A percentile compares a stretch with the other conserved stretches of the same genome.
Conservation (phyloP, 1,284 basidiomycete species). For the Schizophyllum commune region DNA sequence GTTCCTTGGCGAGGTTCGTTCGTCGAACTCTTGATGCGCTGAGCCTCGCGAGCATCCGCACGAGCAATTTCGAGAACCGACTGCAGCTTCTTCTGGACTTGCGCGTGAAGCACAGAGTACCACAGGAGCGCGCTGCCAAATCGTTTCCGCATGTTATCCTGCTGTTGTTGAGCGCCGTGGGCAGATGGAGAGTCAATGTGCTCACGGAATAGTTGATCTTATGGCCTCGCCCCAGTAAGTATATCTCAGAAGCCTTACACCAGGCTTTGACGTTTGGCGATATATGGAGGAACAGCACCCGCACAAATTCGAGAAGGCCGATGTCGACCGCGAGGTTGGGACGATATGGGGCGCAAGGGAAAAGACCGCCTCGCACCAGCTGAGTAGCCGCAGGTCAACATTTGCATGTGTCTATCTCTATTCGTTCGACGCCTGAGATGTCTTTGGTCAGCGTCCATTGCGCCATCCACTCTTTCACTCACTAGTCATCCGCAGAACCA, state of each 20-base stretch:
- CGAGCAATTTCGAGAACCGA: no score
- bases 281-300: conserved; percentile 1
- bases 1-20: no score
- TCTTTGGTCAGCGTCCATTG: no score
- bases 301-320: conserved; percentile 4
- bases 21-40: no score
- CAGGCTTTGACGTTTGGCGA: conserved; percentile 2
- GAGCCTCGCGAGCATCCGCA: no score
- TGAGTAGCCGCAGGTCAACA: conserved; percentile 2
- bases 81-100: no score
- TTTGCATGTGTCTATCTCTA: not conserved
- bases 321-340: conserved; percentile 7
- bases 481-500: not conserved
- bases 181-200: not conserved
- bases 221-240: not conserved
- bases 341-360: conserved; percentile 3
- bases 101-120: no score
- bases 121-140: not conserved
- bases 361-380: conserved; percentile 4
- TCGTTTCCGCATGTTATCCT: not conserved
- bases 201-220: not conserved
- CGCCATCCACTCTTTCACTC: no score
- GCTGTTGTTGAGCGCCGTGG: not conserved
- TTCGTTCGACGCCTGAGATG: not conserved
- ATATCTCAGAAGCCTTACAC: not conserved